Evolutionary conservation across 106 monocot species (phyloP).

Genomic region (Xerophyta viscosa): DNA sequence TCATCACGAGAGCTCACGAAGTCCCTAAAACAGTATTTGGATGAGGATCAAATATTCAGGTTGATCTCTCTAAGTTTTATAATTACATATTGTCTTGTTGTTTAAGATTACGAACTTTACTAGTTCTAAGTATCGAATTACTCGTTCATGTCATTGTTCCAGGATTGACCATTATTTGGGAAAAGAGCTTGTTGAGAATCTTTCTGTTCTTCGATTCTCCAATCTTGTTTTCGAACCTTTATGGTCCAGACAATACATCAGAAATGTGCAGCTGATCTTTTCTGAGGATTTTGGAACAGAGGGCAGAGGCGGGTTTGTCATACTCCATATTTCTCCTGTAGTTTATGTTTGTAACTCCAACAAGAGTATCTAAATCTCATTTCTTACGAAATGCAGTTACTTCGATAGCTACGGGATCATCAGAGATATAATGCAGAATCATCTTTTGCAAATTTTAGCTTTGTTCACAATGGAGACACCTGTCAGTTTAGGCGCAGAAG

Average conservation of each 20-base stretch:
- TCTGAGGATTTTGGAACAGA: constrained; percentile 98
- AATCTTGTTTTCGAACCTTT: constrained; percentile 91
- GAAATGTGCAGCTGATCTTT: constrained; percentile 94
- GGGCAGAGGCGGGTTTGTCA: constrained; percentile 83
- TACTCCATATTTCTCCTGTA: not conserved
- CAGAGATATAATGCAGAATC: constrained; percentile 97
- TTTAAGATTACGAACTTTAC: not conserved
- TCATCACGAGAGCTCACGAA: constrained; percentile 82
- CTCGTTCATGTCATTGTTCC: not conserved
- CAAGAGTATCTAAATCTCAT: too few species aligned
- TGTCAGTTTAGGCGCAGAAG: constrained; percentile 83
- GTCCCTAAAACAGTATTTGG: constrained; percentile 60
- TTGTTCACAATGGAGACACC: constrained; percentile 98
- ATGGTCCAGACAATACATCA: constrained; percentile 93
- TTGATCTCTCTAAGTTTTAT: constrained; percentile 4
- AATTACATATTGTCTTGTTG: not conserved
- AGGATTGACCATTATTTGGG: constrained; percentile 95
- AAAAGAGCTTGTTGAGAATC: constrained; percentile 89
- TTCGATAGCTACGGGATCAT: constrained; percentile 89
- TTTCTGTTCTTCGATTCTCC: constrained; percentile 90
- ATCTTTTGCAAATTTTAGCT: constrained; percentile 91
- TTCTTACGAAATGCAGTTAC: constrained; percentile 44
- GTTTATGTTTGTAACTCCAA: too few species aligned
- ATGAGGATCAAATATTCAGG: constrained; percentile 94
- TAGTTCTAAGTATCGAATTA: constrained; percentile 1